Evolutionary conservation across 495 filamentous ascomycete genomes (phyloP), one percentile per base, ranked within the genome.

Genomic region (Penicillium waksmanii): DNA sequence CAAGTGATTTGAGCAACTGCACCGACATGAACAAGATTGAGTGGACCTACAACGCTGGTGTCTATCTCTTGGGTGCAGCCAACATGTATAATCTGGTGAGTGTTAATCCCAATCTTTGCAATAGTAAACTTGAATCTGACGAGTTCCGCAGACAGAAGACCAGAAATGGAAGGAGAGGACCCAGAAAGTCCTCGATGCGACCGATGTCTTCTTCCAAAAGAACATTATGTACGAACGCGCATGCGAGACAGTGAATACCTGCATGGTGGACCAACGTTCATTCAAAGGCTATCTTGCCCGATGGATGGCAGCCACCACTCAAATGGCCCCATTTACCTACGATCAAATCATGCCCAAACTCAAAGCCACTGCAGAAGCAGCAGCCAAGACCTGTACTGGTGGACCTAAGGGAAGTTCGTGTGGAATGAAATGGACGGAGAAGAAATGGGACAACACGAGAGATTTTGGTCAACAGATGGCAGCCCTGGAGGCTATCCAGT

Each of bases 201-300:
- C 85, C 3, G 66, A 77, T n/a, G 68, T 81, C 2, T 80, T 83
- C 59, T 89, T 90, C 63, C 25, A 54, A 1, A 49, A 72, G 0
- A 55, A 70, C 18, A 19, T 89, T 46, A 88, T 90, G 74, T 85
- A 77, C 53, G 90, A 93, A 68, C 75, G 46, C 21, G 46, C 84
- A 33, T 88, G 85, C 60, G 86, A 88, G 56, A 71, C 77, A 0
- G 73, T 77, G 52, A 69, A 78, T 19, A 48, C 46, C 8, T 92
- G 90, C 75, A 85, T 89, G 63, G 84, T 85, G 40, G 91, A 95
- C 66, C 90, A 93, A 77, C 82, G 82, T 43, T 90, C 87, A 40
- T 96, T 93, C 85, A 96, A 95, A 74, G 90, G 89, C 35, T 96
- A 93, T 75, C 78, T 94, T 15, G 78, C 90, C 21, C 89, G 92